Conservation (phyloP, 805 yeast species). For the Hanseniaspora clermontiae region DNA sequence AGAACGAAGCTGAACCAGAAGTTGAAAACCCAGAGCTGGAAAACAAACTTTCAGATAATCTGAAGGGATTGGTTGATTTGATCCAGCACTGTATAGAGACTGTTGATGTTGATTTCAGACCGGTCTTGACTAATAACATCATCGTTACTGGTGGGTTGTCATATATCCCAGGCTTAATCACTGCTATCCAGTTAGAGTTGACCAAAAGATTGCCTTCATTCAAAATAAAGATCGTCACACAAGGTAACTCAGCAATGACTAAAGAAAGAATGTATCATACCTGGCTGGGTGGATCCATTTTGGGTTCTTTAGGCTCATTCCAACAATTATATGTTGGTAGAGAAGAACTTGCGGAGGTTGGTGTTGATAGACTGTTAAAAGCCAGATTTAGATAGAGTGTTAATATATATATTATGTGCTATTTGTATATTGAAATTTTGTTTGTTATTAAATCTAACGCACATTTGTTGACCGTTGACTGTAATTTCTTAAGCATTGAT, state of each 20-base stretch:
- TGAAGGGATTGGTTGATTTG: conserved; percentile 49
- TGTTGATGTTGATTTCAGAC: conserved; percentile 68
- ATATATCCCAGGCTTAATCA: conserved; percentile 67
- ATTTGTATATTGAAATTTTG: conserved; percentile 7
- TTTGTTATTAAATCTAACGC: neutral
- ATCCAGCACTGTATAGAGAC: conserved; percentile 40
- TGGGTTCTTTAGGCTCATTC: conserved; percentile 81
- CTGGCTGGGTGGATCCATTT: conserved; percentile 87
- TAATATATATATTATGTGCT: neutral
- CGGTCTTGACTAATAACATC: conserved; percentile 78
- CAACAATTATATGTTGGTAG: conserved; percentile 91
- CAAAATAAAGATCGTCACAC: conserved; percentile 70
- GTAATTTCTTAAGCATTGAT: neutral
- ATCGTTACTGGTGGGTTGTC: conserved; percentile 79
- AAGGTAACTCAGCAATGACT: conserved; percentile 42
- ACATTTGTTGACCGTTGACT: neutral
- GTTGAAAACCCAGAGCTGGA: conserved; percentile 17
- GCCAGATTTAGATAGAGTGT: conserved; percentile 63
- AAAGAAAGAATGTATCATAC: conserved; percentile 68
- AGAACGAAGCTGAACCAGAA: conserved; percentile 20
- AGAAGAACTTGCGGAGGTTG: conserved; percentile 78
- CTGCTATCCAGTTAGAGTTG: conserved; percentile 60
- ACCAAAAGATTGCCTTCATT: conserved; percentile 64
- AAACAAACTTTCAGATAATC: conserved; percentile 14
- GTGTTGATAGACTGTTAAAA: conserved; percentile 63